Evolutionary conservation across 225 moss, liverwort and hornwort genomes (phyloP), one percentile per base, ranked within the genome.

Genomic region (Polytrichum formosum): DNA sequence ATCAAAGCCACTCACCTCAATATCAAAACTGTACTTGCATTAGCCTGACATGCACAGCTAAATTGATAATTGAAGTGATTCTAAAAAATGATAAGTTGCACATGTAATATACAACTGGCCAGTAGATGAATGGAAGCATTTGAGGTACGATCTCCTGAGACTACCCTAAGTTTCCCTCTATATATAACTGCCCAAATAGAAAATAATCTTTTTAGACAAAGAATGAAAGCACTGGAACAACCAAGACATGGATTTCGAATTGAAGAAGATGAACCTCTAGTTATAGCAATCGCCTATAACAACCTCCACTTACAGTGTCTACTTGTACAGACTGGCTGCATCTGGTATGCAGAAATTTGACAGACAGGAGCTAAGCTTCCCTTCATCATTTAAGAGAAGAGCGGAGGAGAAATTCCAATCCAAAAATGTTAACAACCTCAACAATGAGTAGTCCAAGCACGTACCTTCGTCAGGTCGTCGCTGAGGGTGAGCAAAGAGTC

Each of bases 401-500:
- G 0, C 13, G 1, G 13, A 13, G 4, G 46, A 46, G 46, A 46
- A 16, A 13, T 16, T 46, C 4, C 46, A 46, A 16, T 46, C 46
- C 13, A 13, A 46, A 33, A 35, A 35, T 35, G 9, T 35, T 35
- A 9, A 35, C 35, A 35, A 35, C 35, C 35, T 35, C 35, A 35
- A 35, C 35, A 35, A 46, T 13, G 16, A 46, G 46, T 46, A 16
- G 46, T 46, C 13, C 46, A 16, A 37, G 29, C 8, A 17, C 76
- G 29, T 70, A 92, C 93, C 94, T 98, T 98, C 0, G 85, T 26
- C 35, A 98, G 85, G 81, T 98, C 98, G 60, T 98, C 98, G 72
- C 94, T 92, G 74, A 98, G 94, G 28, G 90, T 79, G 23, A 98
- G 91, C 68, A 98, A 73, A 6, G 98, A 94, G 78, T 98, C 94